phyloP scores from a whole-genome alignment of 2,329 filamentous ascomycete species.

The Botrytis fabae region DNA sequence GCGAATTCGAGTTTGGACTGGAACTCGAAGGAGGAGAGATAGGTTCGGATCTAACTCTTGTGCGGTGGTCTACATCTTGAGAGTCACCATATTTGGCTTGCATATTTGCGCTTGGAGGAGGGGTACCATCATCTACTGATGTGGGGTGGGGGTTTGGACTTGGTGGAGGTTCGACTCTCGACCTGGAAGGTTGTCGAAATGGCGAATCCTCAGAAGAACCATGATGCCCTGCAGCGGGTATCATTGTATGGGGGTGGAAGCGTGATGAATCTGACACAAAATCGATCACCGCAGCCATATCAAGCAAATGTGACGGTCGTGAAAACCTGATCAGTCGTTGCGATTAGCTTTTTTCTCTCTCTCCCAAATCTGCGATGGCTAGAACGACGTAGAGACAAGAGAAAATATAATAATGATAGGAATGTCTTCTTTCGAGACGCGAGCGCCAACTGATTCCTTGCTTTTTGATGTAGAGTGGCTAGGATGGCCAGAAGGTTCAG shows the following conservation, averaged over 20 bases:
- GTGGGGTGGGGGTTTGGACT: constrained; percentile 36
- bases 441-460: constrained; percentile 13
- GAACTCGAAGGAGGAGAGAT: constrained; percentile 39
- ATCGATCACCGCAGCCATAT: constrained; percentile 69
- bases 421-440: background rate
- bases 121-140: constrained; percentile 29
- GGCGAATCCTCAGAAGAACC: constrained; percentile 48
- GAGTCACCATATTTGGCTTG: constrained; percentile 26
- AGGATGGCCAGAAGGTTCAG: constrained; percentile 6
- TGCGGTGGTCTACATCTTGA: constrained; percentile 22
- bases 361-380: constrained; percentile 11
- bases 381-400: constrained; percentile 9
- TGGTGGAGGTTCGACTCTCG: constrained; percentile 35
- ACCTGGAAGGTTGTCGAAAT: constrained; percentile 36
- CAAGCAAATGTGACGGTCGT: constrained; percentile 31
- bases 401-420: constrained; percentile 9
- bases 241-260: constrained; percentile 62
- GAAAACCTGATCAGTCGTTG: constrained; percentile 30
- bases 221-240: constrained; percentile 50
- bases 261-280: constrained; percentile 70
- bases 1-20: constrained; percentile 31
- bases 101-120: constrained; percentile 32
- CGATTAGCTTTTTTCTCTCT: constrained; percentile 30
- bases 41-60: constrained; percentile 29
- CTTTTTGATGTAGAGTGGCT: constrained; percentile 5